Percentiles rank a stretch among this genome's conserved stretches.
These are phyloP conservation scores for Flaveria trinervia DNA, from an alignment of 129 eudicot genomes.

Conservation along the genomic window DNA sequence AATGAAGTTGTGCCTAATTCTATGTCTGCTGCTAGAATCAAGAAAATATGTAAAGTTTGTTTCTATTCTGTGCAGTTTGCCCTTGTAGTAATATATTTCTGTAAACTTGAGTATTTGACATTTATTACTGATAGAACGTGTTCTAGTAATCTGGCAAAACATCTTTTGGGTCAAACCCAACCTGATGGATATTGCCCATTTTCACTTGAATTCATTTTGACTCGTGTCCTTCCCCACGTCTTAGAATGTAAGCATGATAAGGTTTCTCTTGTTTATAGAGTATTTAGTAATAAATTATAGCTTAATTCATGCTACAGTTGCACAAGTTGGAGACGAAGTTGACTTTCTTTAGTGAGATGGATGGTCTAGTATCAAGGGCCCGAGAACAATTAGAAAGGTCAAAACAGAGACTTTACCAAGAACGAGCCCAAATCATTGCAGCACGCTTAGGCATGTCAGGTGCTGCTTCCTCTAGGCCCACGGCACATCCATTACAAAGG, in stretches of 20 bases:
- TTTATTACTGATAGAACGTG: neutral
- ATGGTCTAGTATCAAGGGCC: constrained; percentile 73
- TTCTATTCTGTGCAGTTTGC: neutral
- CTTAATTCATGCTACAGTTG: constrained; percentile 49
- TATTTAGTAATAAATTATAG: neutral
- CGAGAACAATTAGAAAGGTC: constrained; percentile 87
- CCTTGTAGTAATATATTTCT: neutral
- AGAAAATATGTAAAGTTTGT: neutral
- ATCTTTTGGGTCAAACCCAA: neutral
- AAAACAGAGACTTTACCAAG: constrained; percentile 79
- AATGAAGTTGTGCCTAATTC: neutral
- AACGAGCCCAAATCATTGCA: constrained; percentile 84
- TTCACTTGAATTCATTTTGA: neutral
- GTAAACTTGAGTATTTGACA: neutral
- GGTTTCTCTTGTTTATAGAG: neutral
- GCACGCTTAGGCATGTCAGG: constrained; percentile 66
- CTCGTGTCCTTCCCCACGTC: neutral
- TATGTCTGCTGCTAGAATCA: neutral
- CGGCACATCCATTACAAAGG: constrained; percentile 50
- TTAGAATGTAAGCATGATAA: neutral
- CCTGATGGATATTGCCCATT: neutral
- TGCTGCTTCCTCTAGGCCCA: constrained; percentile 58
- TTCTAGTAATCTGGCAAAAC: neutral
- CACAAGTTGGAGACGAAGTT: constrained; percentile 82
- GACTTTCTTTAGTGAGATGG: constrained; percentile 83